These are phyloP conservation scores for Phytopythium mirpurense DNA, from an alignment of 352 stramenopile species.

Conservation along the genomic window DNA sequence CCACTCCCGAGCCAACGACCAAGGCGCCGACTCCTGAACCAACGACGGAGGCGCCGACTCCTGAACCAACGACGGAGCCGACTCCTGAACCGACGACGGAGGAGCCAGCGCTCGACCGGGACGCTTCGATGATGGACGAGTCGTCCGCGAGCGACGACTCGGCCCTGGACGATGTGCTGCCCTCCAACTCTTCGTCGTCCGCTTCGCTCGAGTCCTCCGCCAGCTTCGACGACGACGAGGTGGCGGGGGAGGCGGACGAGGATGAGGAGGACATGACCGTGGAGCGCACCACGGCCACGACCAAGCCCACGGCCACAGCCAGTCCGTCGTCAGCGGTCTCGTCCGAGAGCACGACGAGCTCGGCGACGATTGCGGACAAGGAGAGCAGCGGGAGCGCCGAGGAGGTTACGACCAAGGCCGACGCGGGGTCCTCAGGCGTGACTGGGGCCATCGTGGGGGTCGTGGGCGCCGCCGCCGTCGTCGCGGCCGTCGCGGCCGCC, in stretches of 20 bases:
- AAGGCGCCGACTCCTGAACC: constrained; percentile 14
- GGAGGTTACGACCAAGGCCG: constrained; percentile 9
- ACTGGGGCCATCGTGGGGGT: constrained; percentile 13
- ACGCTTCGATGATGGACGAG: neutral
- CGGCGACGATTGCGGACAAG: neutral
- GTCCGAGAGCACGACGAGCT: constrained; percentile 1
- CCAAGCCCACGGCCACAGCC: too few species aligned
- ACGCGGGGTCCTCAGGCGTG: neutral
- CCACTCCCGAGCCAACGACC: constrained; percentile 16
- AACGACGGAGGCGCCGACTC: constrained; percentile 13
- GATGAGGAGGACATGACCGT: constrained; percentile 8
- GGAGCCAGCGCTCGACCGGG: neutral
- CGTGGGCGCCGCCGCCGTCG: constrained; percentile 15
- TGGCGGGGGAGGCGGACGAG: constrained; percentile 8
- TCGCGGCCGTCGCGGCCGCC: constrained; percentile 26
- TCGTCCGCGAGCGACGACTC: constrained; percentile 7
- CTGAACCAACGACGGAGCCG: constrained; percentile 8
- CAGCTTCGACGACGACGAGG: constrained; percentile 11
- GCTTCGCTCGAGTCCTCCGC: constrained; percentile 6
- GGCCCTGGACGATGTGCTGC: neutral
- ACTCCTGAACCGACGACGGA: constrained; percentile 12
- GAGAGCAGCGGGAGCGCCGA: constrained; percentile 9
- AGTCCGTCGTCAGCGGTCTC: constrained; percentile 6
- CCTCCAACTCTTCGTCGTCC: constrained; percentile 7
- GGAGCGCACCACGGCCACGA: constrained; percentile 4